Base-by-base conservation (phyloP, 345 rosid species). In the Conringia planisiliqua region DNA sequence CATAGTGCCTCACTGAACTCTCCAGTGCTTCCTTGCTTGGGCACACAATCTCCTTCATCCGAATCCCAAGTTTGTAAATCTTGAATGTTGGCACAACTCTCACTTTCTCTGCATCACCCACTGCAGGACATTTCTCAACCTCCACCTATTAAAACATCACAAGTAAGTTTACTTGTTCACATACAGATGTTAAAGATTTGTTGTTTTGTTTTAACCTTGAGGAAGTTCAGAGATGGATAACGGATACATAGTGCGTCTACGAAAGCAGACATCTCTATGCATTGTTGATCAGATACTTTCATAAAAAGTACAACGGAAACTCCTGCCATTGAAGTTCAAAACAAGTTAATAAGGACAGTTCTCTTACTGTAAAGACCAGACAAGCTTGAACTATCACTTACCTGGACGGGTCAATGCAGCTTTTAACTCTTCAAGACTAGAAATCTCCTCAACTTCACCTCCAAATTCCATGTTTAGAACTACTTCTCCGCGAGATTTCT, bases 21-120 rank as follows among this genome's bases (percentile, higher is more conserved):
- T 96, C 99, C 79, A 96, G 72, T 86, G 87, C 67, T 58, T 96
- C 97, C 3, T 70, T 88, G 80, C 91, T 96, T 6, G 99, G 98
- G 81, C 97, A 88, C 47, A 96, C 84, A 16, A 96, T 86, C 83
- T 92, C 98, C 84, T 96, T 96, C 77, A 92, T 85, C 58, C 93
- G 81, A 77, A 56, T 82, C 20, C 98, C 95, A 13, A 82, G 80
- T 84, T 89, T 96, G 89, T 85, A 90, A 70, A 96, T 90, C 89
- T 90, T 96, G 95, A 96, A 89, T 44, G 99, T 92, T 24, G 99
- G 98, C 29, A 89, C 97, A 55, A 87, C 85, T 81, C 86, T 88
- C 85, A 92, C 96, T 43, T 85, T 89, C 86, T 92, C 99, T 35
- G 88, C 84, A 60, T 72, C 82, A 27, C 89, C 87, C 59, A 90